Evolutionary conservation across 2,329 filamentous ascomycete species (phyloP).

Genomic region (Alternaria postmessia): DNA sequence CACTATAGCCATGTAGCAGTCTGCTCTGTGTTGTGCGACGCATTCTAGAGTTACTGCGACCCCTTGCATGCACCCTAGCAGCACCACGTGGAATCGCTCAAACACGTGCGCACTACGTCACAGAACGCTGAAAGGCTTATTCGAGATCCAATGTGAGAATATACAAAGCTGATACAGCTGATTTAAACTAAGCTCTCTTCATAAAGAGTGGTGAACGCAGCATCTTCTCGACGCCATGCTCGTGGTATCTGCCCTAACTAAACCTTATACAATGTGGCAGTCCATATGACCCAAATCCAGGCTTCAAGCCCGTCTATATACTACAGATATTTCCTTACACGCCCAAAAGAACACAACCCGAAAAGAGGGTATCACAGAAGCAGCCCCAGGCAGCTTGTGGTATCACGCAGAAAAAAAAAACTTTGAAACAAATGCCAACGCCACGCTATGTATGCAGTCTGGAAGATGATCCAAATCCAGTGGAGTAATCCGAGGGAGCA

Average conservation of each 20-base stretch:
- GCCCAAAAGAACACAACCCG: conserved; percentile 9
- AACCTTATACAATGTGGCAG: conserved; percentile 9
- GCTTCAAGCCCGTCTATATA: conserved; percentile 11
- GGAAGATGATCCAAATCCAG: conserved; percentile 10
- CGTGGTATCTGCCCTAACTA: conserved; percentile 11
- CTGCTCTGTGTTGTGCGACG: neutral
- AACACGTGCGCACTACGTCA: neutral
- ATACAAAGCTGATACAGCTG: conserved; percentile 24
- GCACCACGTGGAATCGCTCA: neutral
- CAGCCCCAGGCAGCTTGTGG: conserved; percentile 29
- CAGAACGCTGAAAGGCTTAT: neutral
- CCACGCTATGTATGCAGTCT: conserved; percentile 37
- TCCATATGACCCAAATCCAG: conserved; percentile 4
- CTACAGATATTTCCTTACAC: conserved; percentile 9
- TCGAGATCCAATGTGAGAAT: neutral
- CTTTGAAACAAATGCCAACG: conserved; percentile 30
- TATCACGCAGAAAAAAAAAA: conserved; percentile 32
- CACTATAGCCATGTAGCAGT: neutral
- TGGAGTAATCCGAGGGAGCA: conserved; percentile 1
- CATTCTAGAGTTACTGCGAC: neutral
- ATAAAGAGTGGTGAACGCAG: conserved; percentile 2
- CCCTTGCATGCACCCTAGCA: neutral
- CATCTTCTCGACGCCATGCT: conserved; percentile 6
- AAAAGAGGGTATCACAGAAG: conserved; percentile 32
- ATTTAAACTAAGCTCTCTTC: conserved; percentile 34